These are phyloP conservation scores for Camelina sativa DNA, from an alignment of 345 rosid species.

Conservation along the genomic window DNA sequence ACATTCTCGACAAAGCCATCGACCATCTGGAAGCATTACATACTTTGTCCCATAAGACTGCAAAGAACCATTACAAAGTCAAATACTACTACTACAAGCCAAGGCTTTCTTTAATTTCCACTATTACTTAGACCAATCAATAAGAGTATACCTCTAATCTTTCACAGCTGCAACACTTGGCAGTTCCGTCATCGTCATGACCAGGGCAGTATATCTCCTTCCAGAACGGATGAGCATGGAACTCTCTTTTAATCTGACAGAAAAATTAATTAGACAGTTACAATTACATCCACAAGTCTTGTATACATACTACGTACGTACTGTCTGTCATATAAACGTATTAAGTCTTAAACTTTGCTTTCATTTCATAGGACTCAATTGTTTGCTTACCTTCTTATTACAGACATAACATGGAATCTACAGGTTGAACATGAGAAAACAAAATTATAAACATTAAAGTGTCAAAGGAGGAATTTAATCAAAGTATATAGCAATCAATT, in stretches of 20 bases:
- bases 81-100: background rate
- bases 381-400: background rate
- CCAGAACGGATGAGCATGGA: constrained; percentile 51
- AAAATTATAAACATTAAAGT: constrained; percentile 51
- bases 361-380: background rate
- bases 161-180: constrained; percentile 43
- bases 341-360: background rate
- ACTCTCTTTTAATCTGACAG: constrained; percentile 53
- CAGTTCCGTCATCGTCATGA: constrained; percentile 28
- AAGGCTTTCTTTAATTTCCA: no score
- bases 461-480: background rate
- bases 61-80: constrained; percentile 14
- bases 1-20: constrained; percentile 77
- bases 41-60: constrained; percentile 57
- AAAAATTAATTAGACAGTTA: constrained; percentile 33
- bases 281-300: constrained; percentile 37
- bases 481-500: background rate
- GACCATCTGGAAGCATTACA: constrained; percentile 66
- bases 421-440: background rate
- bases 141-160: constrained; percentile 27
- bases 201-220: constrained; percentile 13
- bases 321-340: background rate
- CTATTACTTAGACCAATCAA: no score
- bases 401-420: constrained; percentile 38
- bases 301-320: background rate